Evolutionary conservation across 139 green algal genomes (phyloP), one percentile per base, ranked within the genome.

Genomic region (Tetradesmus lagerheimii): DNA sequence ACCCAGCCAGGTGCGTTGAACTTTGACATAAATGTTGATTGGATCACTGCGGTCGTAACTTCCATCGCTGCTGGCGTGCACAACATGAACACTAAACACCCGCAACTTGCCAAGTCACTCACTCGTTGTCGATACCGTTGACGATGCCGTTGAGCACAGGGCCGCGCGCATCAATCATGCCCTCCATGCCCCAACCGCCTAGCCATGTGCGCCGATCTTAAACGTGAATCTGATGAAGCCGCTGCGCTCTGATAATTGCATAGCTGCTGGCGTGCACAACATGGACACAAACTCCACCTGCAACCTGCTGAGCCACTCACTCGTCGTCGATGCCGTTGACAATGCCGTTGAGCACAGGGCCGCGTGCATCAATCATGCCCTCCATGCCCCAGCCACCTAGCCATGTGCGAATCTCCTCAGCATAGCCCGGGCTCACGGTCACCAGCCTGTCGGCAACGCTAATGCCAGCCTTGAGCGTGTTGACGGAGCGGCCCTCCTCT

Each of bases 401-500:
- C 62, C 92, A 94, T 0, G 94, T 96, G 89, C 95, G 92, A 90
- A 98, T 97, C 92, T 97, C 96, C 78, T 94, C 94, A 0, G 95
- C 94, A 76, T 98, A 98, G 6, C 97, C 97, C 1, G 91, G 92
- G 47, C 91, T 94, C 14, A 98, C 97, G 11, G 97, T 98, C 14
- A 98, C 84, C 9, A 98, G 81, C 25, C 96, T 89, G 88, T 99
- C 97, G 1, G 94, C 92, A 25, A 93, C 95, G 31, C 92, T 94
- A 85, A 99, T 95, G 53, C 96, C 97, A 0, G 91, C 97, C 93
- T 98, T 98, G 45, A 99, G 87, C 71, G 94, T 92, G 95, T 98
- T 98, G 23, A 98, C 95, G 4, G 90, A 92, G 29, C 95, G 92
- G 31, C 97, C 97, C 92, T 98, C 96, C 93, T 98, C 96, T 85